These are phyloP conservation scores for Batrachochytrium dendrobatidis DNA, from an alignment of 371 early-diverging fungal species.

Conservation along the genomic window DNA sequence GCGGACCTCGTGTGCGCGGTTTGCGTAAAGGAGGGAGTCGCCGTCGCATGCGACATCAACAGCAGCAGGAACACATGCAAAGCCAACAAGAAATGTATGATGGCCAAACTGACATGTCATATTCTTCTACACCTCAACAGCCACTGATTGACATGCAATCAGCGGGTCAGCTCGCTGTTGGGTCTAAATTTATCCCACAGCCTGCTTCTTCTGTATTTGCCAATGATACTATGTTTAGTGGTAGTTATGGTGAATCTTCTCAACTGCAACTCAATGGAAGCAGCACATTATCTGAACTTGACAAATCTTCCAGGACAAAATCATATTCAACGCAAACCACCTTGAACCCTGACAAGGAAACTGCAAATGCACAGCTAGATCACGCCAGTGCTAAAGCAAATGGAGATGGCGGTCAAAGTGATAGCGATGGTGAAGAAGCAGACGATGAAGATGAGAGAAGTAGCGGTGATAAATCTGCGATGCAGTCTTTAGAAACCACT, in stretches of 20 bases:
- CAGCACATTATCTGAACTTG: too few species aligned
- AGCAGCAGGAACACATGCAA: slow-evolving; percentile 3
- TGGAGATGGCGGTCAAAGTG: slow-evolving; percentile 2
- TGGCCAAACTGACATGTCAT: background rate
- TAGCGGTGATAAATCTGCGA: too few species aligned
- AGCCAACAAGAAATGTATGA: background rate
- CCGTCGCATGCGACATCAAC: background rate
- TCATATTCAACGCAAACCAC: too few species aligned
- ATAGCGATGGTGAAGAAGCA: background rate
- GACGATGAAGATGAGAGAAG: background rate
- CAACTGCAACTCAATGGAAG: background rate
- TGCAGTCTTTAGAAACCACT: too few species aligned
- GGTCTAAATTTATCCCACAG: too few species aligned
- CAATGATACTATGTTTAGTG: too few species aligned
- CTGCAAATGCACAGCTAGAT: too few species aligned
- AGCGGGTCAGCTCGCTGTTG: background rate
- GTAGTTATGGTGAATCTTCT: background rate
- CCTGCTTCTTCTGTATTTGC: too few species aligned
- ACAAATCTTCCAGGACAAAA: too few species aligned
- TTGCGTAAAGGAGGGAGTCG: slow-evolving; percentile 19
- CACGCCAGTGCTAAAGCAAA: too few species aligned
- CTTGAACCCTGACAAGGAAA: too few species aligned
- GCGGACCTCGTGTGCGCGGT: slow-evolving; percentile 23
- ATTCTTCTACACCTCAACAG: background rate
- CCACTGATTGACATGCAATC: background rate